Evolutionary conservation across 2,329 filamentous ascomycete genomes (phyloP).

Genomic region (Colletotrichum sp.): DNA sequence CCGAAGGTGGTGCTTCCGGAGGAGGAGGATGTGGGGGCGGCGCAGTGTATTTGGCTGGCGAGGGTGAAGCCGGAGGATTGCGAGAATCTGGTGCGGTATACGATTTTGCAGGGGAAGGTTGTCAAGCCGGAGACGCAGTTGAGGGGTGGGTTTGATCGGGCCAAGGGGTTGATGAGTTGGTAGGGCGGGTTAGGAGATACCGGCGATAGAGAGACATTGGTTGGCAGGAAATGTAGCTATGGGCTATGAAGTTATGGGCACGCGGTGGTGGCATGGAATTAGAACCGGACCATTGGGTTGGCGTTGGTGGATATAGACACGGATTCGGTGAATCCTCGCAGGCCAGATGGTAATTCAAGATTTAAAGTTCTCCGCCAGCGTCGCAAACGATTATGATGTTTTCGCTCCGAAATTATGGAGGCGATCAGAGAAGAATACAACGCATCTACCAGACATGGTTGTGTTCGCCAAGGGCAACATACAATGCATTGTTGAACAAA

Average conservation of each 20-base stretch:
- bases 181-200: slow-evolving; percentile 38
- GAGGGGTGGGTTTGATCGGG: slow-evolving; percentile 87
- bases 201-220: slow-evolving; percentile 33
- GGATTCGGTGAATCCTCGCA: neutral
- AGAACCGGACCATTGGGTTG: neutral
- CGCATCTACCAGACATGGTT: rapidly evolving
- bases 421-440: neutral
- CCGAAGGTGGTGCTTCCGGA: slow-evolving; percentile 35
- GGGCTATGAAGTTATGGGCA: neutral
- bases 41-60: slow-evolving; percentile 92
- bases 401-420: rapidly evolving
- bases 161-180: slow-evolving; percentile 85
- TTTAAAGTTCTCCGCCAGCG: neutral
- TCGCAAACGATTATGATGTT: neutral
- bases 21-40: slow-evolving; percentile 62
- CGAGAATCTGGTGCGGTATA: slow-evolving; percentile 89
- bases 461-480: neutral
- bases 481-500: neutral
- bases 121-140: slow-evolving; percentile 88
- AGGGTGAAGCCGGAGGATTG: slow-evolving; percentile 86
- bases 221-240: slow-evolving; percentile 64
- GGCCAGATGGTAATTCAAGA: neutral
- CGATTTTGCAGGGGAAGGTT: slow-evolving; percentile 90
- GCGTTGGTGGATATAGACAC: neutral
- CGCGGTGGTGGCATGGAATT: neutral